phyloP scores from a whole-genome alignment of 192 early-diverging fungal genomes.

The Phycomyces blakesleeanus region DNA sequence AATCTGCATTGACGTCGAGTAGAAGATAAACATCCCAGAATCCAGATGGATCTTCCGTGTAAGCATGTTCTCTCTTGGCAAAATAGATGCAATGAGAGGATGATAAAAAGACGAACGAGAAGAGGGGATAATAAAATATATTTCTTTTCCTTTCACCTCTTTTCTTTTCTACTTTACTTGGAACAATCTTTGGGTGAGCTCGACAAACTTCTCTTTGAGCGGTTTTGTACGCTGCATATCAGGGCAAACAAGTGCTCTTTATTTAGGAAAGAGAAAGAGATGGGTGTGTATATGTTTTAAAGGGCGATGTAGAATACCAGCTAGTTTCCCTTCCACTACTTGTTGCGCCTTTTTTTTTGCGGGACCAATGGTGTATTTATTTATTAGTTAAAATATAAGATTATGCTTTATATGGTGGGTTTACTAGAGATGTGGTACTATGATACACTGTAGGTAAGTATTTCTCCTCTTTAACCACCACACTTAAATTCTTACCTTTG shows the following conservation, averaged over 20 bases:
- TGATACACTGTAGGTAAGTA: background rate
- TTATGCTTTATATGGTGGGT: slow-evolving; percentile 19
- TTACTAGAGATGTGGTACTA: slow-evolving; percentile 15
- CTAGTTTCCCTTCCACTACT: background rate
- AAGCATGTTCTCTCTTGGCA: background rate
- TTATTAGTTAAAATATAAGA: slow-evolving; percentile 2
- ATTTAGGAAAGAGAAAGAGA: background rate
- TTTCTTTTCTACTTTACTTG: slow-evolving; percentile 29
- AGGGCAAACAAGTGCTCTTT: background rate
- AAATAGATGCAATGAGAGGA: background rate
- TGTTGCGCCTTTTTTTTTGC: background rate
- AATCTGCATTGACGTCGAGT: slow-evolving; percentile 15
- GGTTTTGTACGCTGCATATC: slow-evolving; percentile 35
- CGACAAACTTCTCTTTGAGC: slow-evolving; percentile 54
- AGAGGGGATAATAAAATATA: background rate
- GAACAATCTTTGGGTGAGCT: slow-evolving; percentile 44
- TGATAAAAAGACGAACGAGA: background rate
- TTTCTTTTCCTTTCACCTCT: background rate
- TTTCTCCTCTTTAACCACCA: too few relatives aligned
- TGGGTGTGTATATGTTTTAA: background rate
- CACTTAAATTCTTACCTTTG: slow-evolving; percentile 4
- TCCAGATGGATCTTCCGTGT: background rate
- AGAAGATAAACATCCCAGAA: slow-evolving; percentile 28
- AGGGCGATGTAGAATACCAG: background rate
- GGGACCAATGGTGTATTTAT: background rate